These are phyloP conservation scores for Sarocladiaceae sp. DNA, from an alignment of 2,329 filamentous ascomycete genomes.

Conservation along the genomic window DNA sequence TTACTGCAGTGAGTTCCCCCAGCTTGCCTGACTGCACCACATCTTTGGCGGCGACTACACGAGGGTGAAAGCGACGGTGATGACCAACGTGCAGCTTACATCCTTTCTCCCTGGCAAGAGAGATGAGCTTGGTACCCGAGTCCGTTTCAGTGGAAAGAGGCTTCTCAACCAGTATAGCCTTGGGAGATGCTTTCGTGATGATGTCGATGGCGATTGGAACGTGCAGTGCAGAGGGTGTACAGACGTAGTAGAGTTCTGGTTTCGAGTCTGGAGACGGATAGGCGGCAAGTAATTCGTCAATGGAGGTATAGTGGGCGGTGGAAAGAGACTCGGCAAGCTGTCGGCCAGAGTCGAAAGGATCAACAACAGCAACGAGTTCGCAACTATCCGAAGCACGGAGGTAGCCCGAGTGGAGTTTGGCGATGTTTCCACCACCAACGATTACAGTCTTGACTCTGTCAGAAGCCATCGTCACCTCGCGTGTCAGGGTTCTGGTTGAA, in stretches of 20 bases:
- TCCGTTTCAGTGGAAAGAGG: not conserved
- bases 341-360: not conserved
- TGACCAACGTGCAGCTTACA: not conserved
- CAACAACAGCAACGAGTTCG: not conserved
- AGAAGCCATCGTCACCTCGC: too few species aligned
- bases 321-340: not conserved
- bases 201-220: not conserved
- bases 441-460: not conserved
- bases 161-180: not conserved
- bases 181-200: not conserved
- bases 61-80: conserved; percentile 1
- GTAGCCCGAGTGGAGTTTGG: not conserved
- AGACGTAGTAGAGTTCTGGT: not conserved
- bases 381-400: not conserved
- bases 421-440: not conserved
- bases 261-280: not conserved
- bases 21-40: not conserved
- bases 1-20: not conserved
- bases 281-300: not conserved
- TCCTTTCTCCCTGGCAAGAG: not conserved
- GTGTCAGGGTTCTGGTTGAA: too few species aligned
- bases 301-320: not conserved
- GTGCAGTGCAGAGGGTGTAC: not conserved
- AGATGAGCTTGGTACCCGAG: not conserved
- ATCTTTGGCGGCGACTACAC: not conserved